phyloP scores from a whole-genome alignment of 2,329 filamentous ascomycete species.

The Colletotrichum filicis region DNA sequence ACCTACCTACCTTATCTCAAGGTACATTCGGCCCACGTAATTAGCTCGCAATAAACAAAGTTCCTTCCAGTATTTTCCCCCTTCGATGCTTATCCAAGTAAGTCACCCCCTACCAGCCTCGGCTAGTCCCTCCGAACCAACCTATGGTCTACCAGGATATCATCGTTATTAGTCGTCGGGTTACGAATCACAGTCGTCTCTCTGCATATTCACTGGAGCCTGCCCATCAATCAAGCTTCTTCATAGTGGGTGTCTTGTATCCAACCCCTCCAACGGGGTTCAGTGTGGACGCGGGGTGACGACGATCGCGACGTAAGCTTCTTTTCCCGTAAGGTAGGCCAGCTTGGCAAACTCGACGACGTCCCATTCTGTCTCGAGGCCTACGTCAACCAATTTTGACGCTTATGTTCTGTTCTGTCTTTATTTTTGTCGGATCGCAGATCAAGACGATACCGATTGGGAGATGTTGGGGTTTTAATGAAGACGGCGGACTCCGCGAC shows the following conservation, averaged over 20 bases:
- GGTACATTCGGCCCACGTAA: neutral
- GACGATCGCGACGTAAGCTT: constrained; percentile 34
- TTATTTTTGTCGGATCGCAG: too few species aligned
- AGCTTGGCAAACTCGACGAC: neutral
- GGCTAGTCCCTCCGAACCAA: constrained; percentile 7
- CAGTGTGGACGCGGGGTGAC: constrained; percentile 18
- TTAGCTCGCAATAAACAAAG: neutral
- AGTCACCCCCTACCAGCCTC: neutral
- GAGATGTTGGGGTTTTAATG: too few species aligned
- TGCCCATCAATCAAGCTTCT: constrained; percentile 25
- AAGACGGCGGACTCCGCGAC: too few species aligned
- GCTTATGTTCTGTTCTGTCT: neutral
- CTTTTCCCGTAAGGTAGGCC: neutral
- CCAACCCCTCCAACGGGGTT: too few species aligned
- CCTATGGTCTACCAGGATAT: neutral
- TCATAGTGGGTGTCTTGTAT: neutral
- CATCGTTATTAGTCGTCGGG: neutral
- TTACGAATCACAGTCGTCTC: constrained; percentile 26
- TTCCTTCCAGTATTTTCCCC: neutral
- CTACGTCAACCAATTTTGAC: constrained; percentile 11
- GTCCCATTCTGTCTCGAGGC: neutral
- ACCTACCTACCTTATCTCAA: too few species aligned
- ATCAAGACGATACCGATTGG: too few species aligned
- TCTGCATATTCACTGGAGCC: constrained; percentile 8
- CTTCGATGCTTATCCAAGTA: too few species aligned